Evolutionary conservation across 2,329 filamentous ascomycete species (phyloP).

Genomic region (Lasiodiplodia hormozganensis): DNA sequence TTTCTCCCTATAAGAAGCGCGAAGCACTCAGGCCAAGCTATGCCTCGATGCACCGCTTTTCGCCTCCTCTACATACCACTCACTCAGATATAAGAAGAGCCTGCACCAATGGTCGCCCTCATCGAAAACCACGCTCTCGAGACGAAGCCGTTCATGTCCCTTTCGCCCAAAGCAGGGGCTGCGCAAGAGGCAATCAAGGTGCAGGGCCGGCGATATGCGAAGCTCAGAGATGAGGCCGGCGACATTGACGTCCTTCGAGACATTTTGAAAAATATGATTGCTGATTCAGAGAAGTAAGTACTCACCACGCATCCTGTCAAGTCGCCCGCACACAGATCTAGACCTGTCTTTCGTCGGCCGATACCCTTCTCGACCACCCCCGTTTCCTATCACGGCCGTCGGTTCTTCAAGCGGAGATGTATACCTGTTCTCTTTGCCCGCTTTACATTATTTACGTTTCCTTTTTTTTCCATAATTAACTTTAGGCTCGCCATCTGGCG

Average conservation of each 20-base stretch:
- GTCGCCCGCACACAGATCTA: neutral
- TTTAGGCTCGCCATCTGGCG: slow-evolving; percentile 22
- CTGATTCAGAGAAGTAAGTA: slow-evolving; percentile 21
- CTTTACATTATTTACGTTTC: neutral
- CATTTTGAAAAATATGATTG: slow-evolving; percentile 10
- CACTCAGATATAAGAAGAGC: neutral
- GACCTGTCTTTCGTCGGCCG: neutral
- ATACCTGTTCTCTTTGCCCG: neutral
- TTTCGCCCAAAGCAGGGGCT: slow-evolving; percentile 11
- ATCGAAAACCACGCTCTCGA: slow-evolving; percentile 19
- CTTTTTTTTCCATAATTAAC: slow-evolving; percentile 18
- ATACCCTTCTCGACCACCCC: neutral
- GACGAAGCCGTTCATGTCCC: slow-evolving; percentile 17
- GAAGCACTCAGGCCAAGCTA: slow-evolving; percentile 22
- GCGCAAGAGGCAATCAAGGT: slow-evolving; percentile 20
- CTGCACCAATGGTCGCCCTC: slow-evolving; percentile 20
- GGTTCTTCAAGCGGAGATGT: neutral
- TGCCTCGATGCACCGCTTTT: slow-evolving; percentile 10
- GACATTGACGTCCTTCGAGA: slow-evolving; percentile 9
- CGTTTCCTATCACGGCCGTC: neutral
- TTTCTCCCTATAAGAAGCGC: slow-evolving; percentile 24
- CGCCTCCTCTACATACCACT: neutral
- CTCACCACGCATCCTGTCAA: neutral
- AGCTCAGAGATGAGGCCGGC: slow-evolving; percentile 18
- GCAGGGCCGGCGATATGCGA: slow-evolving; percentile 16